These are phyloP conservation scores for Misopates orontium DNA, from an alignment of 257 asterid species.

Conservation along the genomic window DNA sequence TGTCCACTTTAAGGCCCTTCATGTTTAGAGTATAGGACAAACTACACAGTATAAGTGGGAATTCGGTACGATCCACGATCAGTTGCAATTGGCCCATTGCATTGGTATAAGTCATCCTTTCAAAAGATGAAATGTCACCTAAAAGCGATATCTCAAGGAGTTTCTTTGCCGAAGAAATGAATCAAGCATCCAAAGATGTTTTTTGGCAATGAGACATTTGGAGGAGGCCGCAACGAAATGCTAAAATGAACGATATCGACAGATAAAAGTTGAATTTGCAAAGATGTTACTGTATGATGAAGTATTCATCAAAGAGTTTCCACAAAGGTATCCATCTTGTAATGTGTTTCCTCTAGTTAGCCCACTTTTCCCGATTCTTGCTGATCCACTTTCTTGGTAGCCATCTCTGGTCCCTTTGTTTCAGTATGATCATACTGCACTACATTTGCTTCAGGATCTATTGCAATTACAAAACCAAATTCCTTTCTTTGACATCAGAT, in stretches of 20 bases:
- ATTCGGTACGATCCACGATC: conserved; percentile 17
- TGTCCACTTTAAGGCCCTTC: not conserved
- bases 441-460: conserved; percentile 5
- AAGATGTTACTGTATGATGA: conserved; percentile 27
- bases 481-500: conserved; percentile 5
- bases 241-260: not conserved
- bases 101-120: conserved; percentile 12
- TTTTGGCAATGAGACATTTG: not conserved
- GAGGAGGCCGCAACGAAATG: not conserved
- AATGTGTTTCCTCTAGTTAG: no score
- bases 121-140: conserved; percentile 2
- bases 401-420: no score
- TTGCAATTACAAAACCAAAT: conserved; percentile 31
- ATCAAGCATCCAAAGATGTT: not conserved
- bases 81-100: conserved; percentile 27
- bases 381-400: no score
- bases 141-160: conserved; percentile 12
- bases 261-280: not conserved
- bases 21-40: conserved; percentile 19
- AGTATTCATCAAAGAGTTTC: conserved; percentile 20
- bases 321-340: conserved; percentile 1
- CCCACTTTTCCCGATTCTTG: no score
- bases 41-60: conserved; percentile 11
- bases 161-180: not conserved
- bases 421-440: no score